A percentile compares a stretch with the other conserved stretches of the same genome.
These are phyloP conservation scores for Termitomyces sp. DNA, from an alignment of 768 basidiomycete species.

Conservation along the genomic window DNA sequence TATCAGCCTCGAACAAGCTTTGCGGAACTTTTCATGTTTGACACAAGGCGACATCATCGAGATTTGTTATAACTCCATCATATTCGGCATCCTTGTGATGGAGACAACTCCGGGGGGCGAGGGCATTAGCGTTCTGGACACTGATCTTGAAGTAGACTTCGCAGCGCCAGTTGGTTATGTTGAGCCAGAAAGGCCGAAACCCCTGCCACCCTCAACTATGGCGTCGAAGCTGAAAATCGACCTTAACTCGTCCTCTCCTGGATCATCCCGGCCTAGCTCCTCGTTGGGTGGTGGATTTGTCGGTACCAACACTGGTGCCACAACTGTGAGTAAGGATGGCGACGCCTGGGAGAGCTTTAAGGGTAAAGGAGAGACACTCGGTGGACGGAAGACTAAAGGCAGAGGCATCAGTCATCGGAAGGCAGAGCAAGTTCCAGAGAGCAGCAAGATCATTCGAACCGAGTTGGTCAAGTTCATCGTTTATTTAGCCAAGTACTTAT, in stretches of 20 bases:
- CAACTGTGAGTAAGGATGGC: conserved; percentile 65
- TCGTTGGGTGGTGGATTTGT: conserved; percentile 66
- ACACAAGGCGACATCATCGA: conserved; percentile 98
- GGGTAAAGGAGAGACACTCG: conserved; percentile 88
- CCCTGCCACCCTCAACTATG: conserved; percentile 85
- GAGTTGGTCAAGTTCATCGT: conserved; percentile 54
- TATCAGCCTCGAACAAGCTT: conserved; percentile 83
- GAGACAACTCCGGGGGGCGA: conserved; percentile 82
- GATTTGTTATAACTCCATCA: conserved; percentile 93
- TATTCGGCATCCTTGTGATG: conserved; percentile 95
- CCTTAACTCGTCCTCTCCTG: conserved; percentile 78
- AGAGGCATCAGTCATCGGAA: conserved; percentile 85
- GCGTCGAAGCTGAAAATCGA: conserved; percentile 96
- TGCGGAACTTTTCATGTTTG: conserved; percentile 88
- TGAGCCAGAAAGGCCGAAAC: conserved; percentile 85
- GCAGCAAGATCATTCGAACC: conserved; percentile 86
- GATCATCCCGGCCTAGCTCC: conserved; percentile 77
- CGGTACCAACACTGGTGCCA: conserved; percentile 39
- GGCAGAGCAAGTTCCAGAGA: conserved; percentile 70
- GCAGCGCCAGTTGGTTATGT: conserved; percentile 91
- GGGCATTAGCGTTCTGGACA: conserved; percentile 89
- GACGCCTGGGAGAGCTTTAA: conserved; percentile 95
- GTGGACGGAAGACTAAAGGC: conserved; percentile 90
- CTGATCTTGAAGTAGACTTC: conserved; percentile 98
- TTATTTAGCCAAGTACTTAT: conserved; percentile 7